Conservation (phyloP, 805 yeast species). For the Lipomyces oligophaga region DNA sequence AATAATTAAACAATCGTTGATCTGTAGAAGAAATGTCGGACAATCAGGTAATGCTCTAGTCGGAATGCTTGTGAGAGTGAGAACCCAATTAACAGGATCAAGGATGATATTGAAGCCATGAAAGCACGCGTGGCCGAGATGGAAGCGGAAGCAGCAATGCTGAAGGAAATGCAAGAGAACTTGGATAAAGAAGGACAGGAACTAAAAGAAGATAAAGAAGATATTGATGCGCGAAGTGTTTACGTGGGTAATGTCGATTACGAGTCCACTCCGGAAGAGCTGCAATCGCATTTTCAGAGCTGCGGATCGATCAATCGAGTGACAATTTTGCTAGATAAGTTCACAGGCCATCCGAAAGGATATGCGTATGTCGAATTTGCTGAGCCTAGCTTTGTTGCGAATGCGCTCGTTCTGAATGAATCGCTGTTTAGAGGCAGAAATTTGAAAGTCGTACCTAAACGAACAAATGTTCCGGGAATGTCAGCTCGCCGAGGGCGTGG, state of each 20-base stretch:
- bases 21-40: conserved; percentile 9
- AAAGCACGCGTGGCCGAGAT: conserved; percentile 50
- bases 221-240: conserved; percentile 70
- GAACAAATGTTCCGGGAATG: conserved; percentile 79
- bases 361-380: conserved; percentile 77
- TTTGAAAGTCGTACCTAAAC: conserved; percentile 68
- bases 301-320: conserved; percentile 76
- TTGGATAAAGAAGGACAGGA: conserved; percentile 44
- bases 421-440: conserved; percentile 63
- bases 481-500: conserved; percentile 49
- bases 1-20: too few relatives aligned
- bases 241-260: conserved; percentile 86
- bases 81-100: neutral
- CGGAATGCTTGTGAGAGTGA: neutral
- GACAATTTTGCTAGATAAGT: conserved; percentile 67
- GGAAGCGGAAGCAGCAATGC: conserved; percentile 59
- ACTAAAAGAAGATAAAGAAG: conserved; percentile 51
- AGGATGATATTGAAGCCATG: conserved; percentile 34
- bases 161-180: conserved; percentile 56
- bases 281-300: conserved; percentile 65
- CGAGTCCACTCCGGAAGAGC: conserved; percentile 70
- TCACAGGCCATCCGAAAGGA: conserved; percentile 80
- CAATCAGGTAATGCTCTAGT: conserved; percentile 8
- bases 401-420: conserved; percentile 65
- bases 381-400: conserved; percentile 58